phyloP scores from a whole-genome alignment of 2,329 filamentous ascomycete genomes.

The Cercospora zeae-maydis region DNA sequence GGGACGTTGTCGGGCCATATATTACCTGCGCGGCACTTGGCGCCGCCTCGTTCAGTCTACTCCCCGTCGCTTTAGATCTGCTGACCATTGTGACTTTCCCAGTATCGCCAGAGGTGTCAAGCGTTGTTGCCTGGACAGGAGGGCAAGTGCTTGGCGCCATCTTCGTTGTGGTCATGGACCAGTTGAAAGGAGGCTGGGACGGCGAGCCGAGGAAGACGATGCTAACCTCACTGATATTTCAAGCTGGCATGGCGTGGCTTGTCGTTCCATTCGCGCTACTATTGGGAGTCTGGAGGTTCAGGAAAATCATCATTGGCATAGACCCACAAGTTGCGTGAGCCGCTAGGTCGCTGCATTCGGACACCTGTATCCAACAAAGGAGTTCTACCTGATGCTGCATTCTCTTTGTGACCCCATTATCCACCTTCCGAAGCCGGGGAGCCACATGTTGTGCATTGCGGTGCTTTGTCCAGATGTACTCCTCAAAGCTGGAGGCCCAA shows the following conservation, averaged over 20 bases:
- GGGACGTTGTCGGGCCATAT: slow-evolving; percentile 64
- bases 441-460: neutral
- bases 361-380: neutral
- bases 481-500: neutral
- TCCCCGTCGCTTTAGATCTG: slow-evolving; percentile 83
- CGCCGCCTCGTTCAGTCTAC: slow-evolving; percentile 71
- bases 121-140: slow-evolving; percentile 77
- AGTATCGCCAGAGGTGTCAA: slow-evolving; percentile 78
- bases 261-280: slow-evolving; percentile 51
- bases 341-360: neutral
- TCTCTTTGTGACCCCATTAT: neutral
- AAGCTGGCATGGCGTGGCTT: slow-evolving; percentile 65
- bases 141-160: slow-evolving; percentile 81
- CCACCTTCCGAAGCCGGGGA: neutral
- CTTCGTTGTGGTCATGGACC: slow-evolving; percentile 80
- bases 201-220: slow-evolving; percentile 56
- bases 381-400: neutral
- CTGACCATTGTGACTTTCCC: slow-evolving; percentile 85
- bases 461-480: neutral
- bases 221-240: slow-evolving; percentile 71
- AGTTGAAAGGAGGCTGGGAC: slow-evolving; percentile 53
- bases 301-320: slow-evolving; percentile 32
- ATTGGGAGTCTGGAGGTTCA: slow-evolving; percentile 21
- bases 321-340: neutral
- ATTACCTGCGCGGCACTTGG: slow-evolving; percentile 73